Percentiles rank a stretch among this genome's conserved stretches.
Evolutionary conservation across 2,329 filamentous ascomycete genomes (phyloP).

Genomic region (Rutstroemia sydowiana): DNA sequence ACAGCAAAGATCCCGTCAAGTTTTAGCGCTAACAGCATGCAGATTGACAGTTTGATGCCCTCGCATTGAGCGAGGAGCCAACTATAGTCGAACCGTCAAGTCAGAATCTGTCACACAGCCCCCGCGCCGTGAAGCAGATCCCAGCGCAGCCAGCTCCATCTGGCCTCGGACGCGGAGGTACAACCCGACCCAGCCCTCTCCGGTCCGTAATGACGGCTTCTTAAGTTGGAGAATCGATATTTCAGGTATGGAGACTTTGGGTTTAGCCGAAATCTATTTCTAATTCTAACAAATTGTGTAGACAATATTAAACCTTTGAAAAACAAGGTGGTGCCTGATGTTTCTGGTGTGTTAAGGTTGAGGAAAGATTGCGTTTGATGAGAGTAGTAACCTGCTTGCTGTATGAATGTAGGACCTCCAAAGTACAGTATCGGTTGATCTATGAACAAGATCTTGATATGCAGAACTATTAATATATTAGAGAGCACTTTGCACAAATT

Average conservation of each 20-base stretch:
- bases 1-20: neutral
- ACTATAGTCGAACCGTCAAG: conserved; percentile 50
- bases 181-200: conserved; percentile 54
- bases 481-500: neutral
- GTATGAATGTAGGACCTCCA: conserved; percentile 1
- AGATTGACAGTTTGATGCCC: conserved; percentile 88
- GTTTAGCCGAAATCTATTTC: neutral
- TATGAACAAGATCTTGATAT: conserved; percentile 1
- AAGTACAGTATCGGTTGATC: conserved; percentile 5
- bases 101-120: conserved; percentile 36
- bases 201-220: conserved; percentile 55
- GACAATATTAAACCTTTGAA: conserved; percentile 7
- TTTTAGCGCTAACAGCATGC: conserved; percentile 16
- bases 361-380: conserved; percentile 10
- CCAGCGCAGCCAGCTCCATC: conserved; percentile 33
- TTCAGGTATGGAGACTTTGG: conserved; percentile 3
- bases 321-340: conserved; percentile 8
- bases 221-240: conserved; percentile 27
- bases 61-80: conserved; percentile 81
- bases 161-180: conserved; percentile 31
- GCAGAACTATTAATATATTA: conserved; percentile 3
- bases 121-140: conserved; percentile 37
- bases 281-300: conserved; percentile 3
- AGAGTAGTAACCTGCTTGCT: conserved; percentile 9
- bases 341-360: conserved; percentile 9